phyloP scores from a whole-genome alignment of 2,329 filamentous ascomycete genomes.

The Fonsecaea multimorphosa region DNA sequence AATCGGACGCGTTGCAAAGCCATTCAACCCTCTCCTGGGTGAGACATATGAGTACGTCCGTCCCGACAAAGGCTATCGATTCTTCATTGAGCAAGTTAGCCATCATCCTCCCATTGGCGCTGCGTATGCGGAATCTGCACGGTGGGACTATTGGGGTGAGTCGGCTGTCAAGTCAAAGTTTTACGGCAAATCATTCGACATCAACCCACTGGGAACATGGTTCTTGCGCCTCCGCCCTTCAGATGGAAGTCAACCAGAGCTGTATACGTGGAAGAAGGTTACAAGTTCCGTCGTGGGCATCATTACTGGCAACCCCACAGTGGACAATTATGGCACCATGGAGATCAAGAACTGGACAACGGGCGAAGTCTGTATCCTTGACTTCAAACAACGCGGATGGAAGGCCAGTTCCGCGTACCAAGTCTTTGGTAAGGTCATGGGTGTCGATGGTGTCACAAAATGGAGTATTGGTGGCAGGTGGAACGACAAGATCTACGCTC shows the following conservation, averaged over 20 bases:
- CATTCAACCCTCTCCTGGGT: constrained; percentile 94
- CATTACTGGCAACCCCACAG: constrained; percentile 91
- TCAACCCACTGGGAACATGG: constrained; percentile 96
- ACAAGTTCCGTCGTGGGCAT: constrained; percentile 98
- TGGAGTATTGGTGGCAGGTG: constrained; percentile 93
- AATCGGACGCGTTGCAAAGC: constrained; percentile 94
- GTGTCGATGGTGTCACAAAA: constrained; percentile 76
- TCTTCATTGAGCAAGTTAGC: constrained; percentile 98
- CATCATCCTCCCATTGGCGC: constrained; percentile 96
- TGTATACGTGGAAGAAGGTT: constrained; percentile 99
- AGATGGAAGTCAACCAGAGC: constrained; percentile 76
- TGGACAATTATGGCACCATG: constrained; percentile 98
- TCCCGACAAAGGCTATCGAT: constrained; percentile 96
- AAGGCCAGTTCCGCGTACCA: constrained; percentile 91
- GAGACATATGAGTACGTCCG: constrained; percentile 97
- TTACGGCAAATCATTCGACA: constrained; percentile 95
- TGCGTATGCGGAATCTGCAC: constrained; percentile 86
- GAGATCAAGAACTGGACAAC: constrained; percentile 98
- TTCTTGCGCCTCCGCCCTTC: constrained; percentile 83
- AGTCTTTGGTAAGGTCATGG: constrained; percentile 83
- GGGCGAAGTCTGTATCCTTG: constrained; percentile 83
- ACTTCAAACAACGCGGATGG: constrained; percentile 97
- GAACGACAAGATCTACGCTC: constrained; percentile 97
- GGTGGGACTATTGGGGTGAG: constrained; percentile 97
- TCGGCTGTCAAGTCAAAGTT: constrained; percentile 96